Evolutionary conservation across 306 rosid species (phyloP).

Genomic region (Trichosanthes truncata): DNA sequence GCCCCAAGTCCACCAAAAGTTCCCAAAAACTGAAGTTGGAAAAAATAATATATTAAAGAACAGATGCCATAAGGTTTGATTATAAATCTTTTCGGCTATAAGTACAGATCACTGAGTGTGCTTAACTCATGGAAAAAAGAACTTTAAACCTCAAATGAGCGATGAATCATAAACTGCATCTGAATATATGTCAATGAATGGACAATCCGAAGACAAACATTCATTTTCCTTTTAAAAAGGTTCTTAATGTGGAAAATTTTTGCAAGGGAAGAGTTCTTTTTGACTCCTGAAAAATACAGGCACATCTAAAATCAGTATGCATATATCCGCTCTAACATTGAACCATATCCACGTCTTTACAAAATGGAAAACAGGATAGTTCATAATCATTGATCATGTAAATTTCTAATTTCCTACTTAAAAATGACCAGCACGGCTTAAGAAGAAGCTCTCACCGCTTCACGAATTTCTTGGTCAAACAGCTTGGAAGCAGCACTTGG

Average conservation of each 20-base stretch:
- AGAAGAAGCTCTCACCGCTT: conserved; percentile 43
- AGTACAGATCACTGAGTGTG: neutral
- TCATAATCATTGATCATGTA: neutral
- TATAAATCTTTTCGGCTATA: neutral
- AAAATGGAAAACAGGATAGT: neutral
- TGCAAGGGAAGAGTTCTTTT: neutral
- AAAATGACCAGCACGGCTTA: neutral
- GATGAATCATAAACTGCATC: neutral
- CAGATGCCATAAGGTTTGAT: neutral
- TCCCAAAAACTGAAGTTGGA: conserved; percentile 50
- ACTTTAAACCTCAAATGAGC: neutral
- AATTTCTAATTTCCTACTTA: neutral
- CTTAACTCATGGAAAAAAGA: neutral
- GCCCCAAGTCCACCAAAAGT: conserved; percentile 88
- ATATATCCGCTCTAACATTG: neutral
- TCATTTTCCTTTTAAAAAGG: neutral
- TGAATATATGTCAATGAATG: neutral
- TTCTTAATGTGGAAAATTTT: neutral
- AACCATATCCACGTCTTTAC: neutral
- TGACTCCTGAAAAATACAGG: neutral
- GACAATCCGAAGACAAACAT: neutral
- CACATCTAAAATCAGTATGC: neutral
- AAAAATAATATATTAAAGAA: neutral
- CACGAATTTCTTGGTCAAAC: conserved; percentile 73
- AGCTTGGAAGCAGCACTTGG: conserved; percentile 58